Evolutionary conservation across 2,329 filamentous ascomycete species (phyloP), one percentile per base, ranked within the genome.

Genomic region (Didymella segeticola): DNA sequence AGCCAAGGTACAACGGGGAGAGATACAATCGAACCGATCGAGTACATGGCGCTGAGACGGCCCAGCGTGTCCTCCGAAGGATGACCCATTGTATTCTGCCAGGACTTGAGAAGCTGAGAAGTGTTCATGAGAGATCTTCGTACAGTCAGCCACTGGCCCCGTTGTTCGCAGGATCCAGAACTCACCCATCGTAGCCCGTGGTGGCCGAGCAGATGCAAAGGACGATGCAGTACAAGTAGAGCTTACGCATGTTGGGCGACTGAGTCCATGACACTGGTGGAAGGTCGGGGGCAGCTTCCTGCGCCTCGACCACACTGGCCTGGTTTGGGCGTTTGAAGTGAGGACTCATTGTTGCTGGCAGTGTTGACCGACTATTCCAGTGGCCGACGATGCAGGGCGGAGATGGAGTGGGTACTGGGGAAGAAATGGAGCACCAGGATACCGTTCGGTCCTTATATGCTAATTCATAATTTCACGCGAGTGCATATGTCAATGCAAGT

Each of bases 161-260:
- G 39, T 12, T 25, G 33, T n/a, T 20, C 19, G 19, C 34, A 38
- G 22, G 34, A 46, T 15, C 8, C 41, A 26, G 10, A 45, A 50
- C 73, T 54, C 69, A 80, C 79, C 78, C 78, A 78, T 82, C 78
- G 67, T 81, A 80, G 62, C 79, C 77, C 30, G 80, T 82, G 31
- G 81, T 82, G 25, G 81, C 81, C 14, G 81, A 83, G 36, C 78
- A 79, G 58, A 82, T 65, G 55, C 77, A 80, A 42, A 81, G 75
- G 47, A 81, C 60, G 47, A 77, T 62, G 46, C 76, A 76, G 60
- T 77, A 80, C 61, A 79, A 79, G 72, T 83, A 83, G n/a, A 83
- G 73, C 70, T 79, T 78, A 63, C 81, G 73, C 69, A 84, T 74
- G 36, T 53, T 53, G 26, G 53, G 48, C 38, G 47, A 53, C 15